Evolutionary conservation across 139 green algal genomes (phyloP).

Genomic region (Coccomyxa sp.): DNA sequence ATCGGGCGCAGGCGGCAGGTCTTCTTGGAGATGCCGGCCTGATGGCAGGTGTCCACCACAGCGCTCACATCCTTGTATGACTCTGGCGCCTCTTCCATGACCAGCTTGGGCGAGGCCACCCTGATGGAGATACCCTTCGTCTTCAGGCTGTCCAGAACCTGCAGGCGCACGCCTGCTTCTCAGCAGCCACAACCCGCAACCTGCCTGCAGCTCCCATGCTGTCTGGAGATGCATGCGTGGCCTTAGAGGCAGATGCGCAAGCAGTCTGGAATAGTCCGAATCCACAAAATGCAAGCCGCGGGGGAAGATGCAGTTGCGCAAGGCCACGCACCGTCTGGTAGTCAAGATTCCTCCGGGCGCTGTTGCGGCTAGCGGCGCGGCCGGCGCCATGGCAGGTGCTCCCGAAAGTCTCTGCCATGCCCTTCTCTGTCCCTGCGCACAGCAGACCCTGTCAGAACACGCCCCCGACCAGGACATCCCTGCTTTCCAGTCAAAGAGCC

Average conservation of each 20-base stretch:
- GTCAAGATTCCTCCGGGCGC: constrained; percentile 64
- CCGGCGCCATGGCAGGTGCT: constrained; percentile 83
- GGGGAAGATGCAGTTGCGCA: not conserved
- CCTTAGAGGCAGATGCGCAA: not conserved
- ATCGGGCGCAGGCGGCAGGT: constrained; percentile 78
- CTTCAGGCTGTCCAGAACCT: constrained; percentile 79
- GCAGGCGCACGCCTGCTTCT: not conserved
- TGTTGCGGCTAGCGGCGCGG: constrained; percentile 66
- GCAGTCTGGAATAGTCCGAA: not conserved
- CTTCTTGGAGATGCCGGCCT: constrained; percentile 78
- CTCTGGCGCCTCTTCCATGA: constrained; percentile 88
- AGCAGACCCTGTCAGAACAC: no score
- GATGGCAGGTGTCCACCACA: constrained; percentile 87
- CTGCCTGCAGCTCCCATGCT: not conserved
- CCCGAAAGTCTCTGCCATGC: constrained; percentile 81
- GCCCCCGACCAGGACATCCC: no score
- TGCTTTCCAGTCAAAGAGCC: no score
- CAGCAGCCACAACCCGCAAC: not conserved
- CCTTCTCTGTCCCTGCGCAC: constrained; percentile 67
- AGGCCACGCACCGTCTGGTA: constrained; percentile 48
- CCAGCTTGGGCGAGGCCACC: constrained; percentile 78
- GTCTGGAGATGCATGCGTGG: not conserved
- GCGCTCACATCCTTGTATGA: constrained; percentile 86
- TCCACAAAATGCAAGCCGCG: not conserved
- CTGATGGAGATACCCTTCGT: constrained; percentile 74